Percentiles rank a stretch among this genome's conserved stretches.
Conservation (phyloP, 805 yeast species). For the Myxozyma lipomycoides region DNA sequence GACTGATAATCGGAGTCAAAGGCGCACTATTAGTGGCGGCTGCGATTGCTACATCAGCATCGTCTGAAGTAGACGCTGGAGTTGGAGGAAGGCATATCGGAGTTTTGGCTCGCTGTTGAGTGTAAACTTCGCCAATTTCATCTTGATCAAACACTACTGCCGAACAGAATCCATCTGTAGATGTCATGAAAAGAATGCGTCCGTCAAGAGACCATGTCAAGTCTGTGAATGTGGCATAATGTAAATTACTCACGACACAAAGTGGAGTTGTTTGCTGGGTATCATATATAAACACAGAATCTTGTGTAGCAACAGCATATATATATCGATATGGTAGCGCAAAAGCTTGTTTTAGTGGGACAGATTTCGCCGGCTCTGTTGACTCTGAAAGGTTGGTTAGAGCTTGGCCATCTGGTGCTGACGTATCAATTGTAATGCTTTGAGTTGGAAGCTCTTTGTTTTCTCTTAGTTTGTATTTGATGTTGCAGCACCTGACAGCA, state of each 20-base stretch:
- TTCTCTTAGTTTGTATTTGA: constrained; percentile 45
- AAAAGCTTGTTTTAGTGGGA: constrained; percentile 40
- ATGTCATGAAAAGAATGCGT: constrained; percentile 59
- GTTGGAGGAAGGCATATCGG: constrained; percentile 9
- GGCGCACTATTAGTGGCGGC: not conserved
- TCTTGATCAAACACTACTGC: constrained; percentile 51
- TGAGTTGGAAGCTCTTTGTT: constrained; percentile 5
- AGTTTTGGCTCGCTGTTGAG: constrained; percentile 9
- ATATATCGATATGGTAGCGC: constrained; percentile 72
- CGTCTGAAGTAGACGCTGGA: constrained; percentile 12
- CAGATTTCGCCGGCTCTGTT: not conserved
- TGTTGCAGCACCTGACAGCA: constrained; percentile 74
- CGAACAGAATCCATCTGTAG: constrained; percentile 92
- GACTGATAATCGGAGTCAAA: constrained; percentile 16
- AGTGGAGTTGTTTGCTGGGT: constrained; percentile 67
- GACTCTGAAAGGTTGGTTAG: constrained; percentile 13
- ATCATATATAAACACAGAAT: constrained; percentile 74
- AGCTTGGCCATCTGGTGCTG: constrained; percentile 13
- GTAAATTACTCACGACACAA: constrained; percentile 72
- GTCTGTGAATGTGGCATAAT: constrained; percentile 86
- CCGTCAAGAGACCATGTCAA: constrained; percentile 83
- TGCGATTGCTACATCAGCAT: not conserved
- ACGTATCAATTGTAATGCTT: constrained; percentile 22
- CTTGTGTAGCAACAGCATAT: constrained; percentile 91
- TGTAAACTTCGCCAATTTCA: constrained; percentile 51